A percentile compares a stretch with the other conserved stretches of the same genome.
Evolutionary conservation across 345 rosid species (phyloP).

Genomic region (Populus euphratica): DNA sequence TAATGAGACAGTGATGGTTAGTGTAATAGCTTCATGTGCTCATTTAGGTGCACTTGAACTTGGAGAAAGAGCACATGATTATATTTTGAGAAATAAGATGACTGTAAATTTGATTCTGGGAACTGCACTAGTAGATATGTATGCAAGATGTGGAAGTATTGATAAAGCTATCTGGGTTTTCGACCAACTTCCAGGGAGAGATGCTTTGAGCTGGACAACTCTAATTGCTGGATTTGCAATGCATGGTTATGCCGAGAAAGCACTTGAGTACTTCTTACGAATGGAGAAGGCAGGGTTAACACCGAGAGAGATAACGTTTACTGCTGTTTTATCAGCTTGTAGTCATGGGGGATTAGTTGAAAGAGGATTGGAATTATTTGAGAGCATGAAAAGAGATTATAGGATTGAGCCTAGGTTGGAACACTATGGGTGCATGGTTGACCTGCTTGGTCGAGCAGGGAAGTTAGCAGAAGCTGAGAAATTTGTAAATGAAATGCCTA

Average conservation of each 20-base stretch:
- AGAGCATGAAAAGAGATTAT: conserved; percentile 46
- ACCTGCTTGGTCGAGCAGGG: conserved; percentile 75
- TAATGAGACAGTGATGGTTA: conserved; percentile 66
- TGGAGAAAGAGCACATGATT: conserved; percentile 58
- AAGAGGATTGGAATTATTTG: conserved; percentile 54
- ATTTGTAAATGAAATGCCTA: conserved; percentile 54
- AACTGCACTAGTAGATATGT: conserved; percentile 71
- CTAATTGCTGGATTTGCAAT: conserved; percentile 64
- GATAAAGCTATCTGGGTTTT: conserved; percentile 51
- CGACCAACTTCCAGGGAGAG: conserved; percentile 44
- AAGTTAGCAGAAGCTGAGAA: conserved; percentile 60
- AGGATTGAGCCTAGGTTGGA: conserved; percentile 58
- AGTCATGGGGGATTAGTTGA: conserved; percentile 68
- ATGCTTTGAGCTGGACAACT: conserved; percentile 63
- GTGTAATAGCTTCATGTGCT: conserved; percentile 67
- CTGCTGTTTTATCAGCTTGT: conserved; percentile 66
- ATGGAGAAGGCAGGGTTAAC: conserved; percentile 46
- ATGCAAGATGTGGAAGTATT: conserved; percentile 63
- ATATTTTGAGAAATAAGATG: conserved; percentile 39
- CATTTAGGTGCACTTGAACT: conserved; percentile 57
- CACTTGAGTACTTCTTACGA: conserved; percentile 40
- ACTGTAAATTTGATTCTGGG: conserved; percentile 54
- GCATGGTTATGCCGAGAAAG: conserved; percentile 55
- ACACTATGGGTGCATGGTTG: conserved; percentile 80
- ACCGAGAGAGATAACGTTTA: conserved; percentile 61